Evolutionary conservation across 768 basidiomycete species (phyloP).

Genomic region (Clitopilus passeckerianus): DNA sequence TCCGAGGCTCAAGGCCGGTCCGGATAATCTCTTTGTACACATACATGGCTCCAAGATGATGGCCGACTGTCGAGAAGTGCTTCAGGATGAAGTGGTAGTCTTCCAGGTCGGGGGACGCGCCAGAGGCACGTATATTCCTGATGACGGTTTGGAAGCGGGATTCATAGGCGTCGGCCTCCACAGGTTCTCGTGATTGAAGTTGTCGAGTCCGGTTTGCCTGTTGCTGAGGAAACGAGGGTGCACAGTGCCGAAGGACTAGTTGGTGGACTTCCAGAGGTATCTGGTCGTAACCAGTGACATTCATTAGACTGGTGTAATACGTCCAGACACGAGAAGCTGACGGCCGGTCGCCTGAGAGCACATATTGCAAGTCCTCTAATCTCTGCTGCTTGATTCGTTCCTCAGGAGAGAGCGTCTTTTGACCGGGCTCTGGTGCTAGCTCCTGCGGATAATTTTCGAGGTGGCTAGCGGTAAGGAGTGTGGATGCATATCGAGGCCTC

Average conservation of each 20-base stretch:
- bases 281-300: constrained; percentile 36
- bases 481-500: not conserved
- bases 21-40: constrained; percentile 57
- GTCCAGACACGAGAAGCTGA: constrained; percentile 55
- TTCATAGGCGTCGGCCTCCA: constrained; percentile 53
- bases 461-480: not conserved
- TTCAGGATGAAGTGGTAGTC: constrained; percentile 76
- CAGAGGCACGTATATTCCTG: constrained; percentile 59
- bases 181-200: not conserved
- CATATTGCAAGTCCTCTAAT: constrained; percentile 22
- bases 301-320: constrained; percentile 54
- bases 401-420: not conserved
- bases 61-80: constrained; percentile 75
- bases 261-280: constrained; percentile 68
- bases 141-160: constrained; percentile 63
- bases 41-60: constrained; percentile 52
- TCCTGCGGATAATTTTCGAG: not conserved
- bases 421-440: not conserved
- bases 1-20: constrained; percentile 38
- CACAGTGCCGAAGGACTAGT: constrained; percentile 63
- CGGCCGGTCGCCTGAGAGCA: constrained; percentile 27
- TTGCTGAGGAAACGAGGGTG: constrained; percentile 39
- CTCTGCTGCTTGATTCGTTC: constrained; percentile 10
- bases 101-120: constrained; percentile 41
- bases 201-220: constrained; percentile 39